Percentiles rank a stretch among this genome's conserved stretches.
phyloP scores from a whole-genome alignment of 805 yeast species.

The Cyberlindnera mycetangii region DNA sequence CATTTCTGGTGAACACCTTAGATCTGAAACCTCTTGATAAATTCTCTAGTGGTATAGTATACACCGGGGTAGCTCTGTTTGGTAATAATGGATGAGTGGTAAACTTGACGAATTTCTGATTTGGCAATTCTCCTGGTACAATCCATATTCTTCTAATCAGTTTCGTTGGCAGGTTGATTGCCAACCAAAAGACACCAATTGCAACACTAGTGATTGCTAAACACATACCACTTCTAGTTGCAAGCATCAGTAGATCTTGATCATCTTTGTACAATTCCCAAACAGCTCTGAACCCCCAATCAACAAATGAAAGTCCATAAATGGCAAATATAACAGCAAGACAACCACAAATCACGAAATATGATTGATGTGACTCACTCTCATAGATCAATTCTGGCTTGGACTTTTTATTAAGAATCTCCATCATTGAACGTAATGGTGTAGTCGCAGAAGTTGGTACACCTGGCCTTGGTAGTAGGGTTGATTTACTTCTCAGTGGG shows the following conservation, averaged over 20 bases:
- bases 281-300: slow-evolving; percentile 52
- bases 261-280: slow-evolving; percentile 52
- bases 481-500: slow-evolving; percentile 66
- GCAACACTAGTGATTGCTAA: slow-evolving; percentile 41
- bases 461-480: slow-evolving; percentile 70
- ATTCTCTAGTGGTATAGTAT: slow-evolving; percentile 57
- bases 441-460: slow-evolving; percentile 60
- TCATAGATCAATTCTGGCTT: slow-evolving; percentile 77
- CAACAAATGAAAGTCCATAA: slow-evolving; percentile 62
- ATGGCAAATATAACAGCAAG: slow-evolving; percentile 65
- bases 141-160: slow-evolving; percentile 75
- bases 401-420: slow-evolving; percentile 47
- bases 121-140: slow-evolving; percentile 54
- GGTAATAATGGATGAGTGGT: slow-evolving; percentile 77
- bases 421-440: slow-evolving; percentile 56
- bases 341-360: slow-evolving; percentile 66
- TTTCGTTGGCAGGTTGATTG: slow-evolving; percentile 61
- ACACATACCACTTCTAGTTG: slow-evolving; percentile 37
- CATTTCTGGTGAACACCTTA: slow-evolving; percentile 82
- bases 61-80: slow-evolving; percentile 67
- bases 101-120: slow-evolving; percentile 41
- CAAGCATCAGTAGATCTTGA: slow-evolving; percentile 36
- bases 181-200: slow-evolving; percentile 25
- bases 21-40: slow-evolving; percentile 56
- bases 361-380: slow-evolving; percentile 78